Percentiles rank a stretch among this genome's conserved stretches.
Evolutionary conservation across 495 filamentous ascomycete species (phyloP).

Genomic region (Neurospora sp.): DNA sequence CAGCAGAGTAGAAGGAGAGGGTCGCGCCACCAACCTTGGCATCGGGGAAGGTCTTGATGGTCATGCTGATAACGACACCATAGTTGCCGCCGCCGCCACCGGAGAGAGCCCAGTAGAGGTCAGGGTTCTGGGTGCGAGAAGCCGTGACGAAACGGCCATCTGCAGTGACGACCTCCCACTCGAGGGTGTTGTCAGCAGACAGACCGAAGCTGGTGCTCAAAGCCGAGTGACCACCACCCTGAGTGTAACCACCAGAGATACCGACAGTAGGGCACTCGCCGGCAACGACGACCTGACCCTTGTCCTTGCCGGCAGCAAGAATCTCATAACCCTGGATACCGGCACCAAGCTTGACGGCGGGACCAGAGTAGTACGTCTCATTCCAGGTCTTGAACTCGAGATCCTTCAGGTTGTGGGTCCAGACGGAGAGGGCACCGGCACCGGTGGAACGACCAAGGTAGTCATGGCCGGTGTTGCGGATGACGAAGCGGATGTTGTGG

Average conservation of each 20-base stretch:
- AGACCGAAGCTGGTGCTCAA: constrained; percentile 48
- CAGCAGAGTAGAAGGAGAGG: constrained; percentile 18
- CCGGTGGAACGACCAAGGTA: constrained; percentile 40
- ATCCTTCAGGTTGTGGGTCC: constrained; percentile 42
- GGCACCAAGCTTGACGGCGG: constrained; percentile 45
- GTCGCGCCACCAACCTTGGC: constrained; percentile 19
- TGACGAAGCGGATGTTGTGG: constrained; percentile 37
- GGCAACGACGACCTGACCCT: constrained; percentile 41
- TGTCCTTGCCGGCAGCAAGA: constrained; percentile 30
- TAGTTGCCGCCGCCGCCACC: constrained; percentile 47
- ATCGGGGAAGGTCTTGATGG: constrained; percentile 33
- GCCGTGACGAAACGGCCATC: constrained; percentile 36
- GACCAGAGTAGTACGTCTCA: constrained; percentile 30
- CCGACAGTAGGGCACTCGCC: constrained; percentile 44
- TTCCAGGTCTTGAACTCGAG: constrained; percentile 34
- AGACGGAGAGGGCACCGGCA: constrained; percentile 38
- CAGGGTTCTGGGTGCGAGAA: constrained; percentile 36
- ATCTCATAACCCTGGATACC: constrained; percentile 48
- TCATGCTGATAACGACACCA: constrained; percentile 34
- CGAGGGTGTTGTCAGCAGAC: constrained; percentile 49
- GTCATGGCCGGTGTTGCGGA: constrained; percentile 41
- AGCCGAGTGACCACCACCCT: constrained; percentile 52
- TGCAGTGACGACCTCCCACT: constrained; percentile 49
- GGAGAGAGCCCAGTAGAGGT: constrained; percentile 53
- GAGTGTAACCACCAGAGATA: constrained; percentile 42